Evolutionary conservation across 2,329 filamentous ascomycete species (phyloP), one percentile per base, ranked within the genome.

Genomic region (Cercospora brassicicola): DNA sequence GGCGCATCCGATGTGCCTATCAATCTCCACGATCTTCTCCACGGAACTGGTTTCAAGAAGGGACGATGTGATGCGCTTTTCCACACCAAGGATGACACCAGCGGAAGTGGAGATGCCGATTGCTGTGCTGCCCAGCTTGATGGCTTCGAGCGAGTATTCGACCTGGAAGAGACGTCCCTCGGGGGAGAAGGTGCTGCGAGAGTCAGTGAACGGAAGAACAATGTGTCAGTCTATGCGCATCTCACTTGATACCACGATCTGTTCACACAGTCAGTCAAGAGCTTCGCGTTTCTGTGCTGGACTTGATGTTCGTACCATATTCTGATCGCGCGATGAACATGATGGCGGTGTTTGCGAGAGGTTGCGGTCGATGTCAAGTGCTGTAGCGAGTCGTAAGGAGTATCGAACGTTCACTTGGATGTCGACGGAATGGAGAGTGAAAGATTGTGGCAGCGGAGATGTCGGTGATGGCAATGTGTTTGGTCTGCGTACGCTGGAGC

Each of bases 321-420:
- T 99, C 95, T 81, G 94, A 98, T 85, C 95, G 92, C 88, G 95
- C 94, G 88, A 99, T 98, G 89, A 99, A 99, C 95, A 97, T 97
- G 78, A 85, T 93, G 87, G 79, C 84, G 82, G 67, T 65, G 59
- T 65, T 18, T 20, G 51, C 33, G 56, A 48, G 62, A 2, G 5
- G 20, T 20, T 10, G 8, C 18, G 2, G 28, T 42, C 18, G 28
- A 13, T 15, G 18, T 56, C 18, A 26, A 31, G 26, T 57, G 59
- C 45, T 61, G 36, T 20, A 18, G 18, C 18, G n/a, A 42, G 13
- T 31, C 13, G 15, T n/a, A 18, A 33, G 15, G 57, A 0, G 45
- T 20, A 26, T 26, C 10, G 5, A 4, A 60, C 9, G 18, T 45
- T 11, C 20, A 28, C n/a, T 15, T 61, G 31, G 9, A 20, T 23